A percentile compares a stretch with the other conserved stretches of the same genome.
Conservation (phyloP, 805 yeast genomes). For the Cyberlindnera bimundalis region DNA sequence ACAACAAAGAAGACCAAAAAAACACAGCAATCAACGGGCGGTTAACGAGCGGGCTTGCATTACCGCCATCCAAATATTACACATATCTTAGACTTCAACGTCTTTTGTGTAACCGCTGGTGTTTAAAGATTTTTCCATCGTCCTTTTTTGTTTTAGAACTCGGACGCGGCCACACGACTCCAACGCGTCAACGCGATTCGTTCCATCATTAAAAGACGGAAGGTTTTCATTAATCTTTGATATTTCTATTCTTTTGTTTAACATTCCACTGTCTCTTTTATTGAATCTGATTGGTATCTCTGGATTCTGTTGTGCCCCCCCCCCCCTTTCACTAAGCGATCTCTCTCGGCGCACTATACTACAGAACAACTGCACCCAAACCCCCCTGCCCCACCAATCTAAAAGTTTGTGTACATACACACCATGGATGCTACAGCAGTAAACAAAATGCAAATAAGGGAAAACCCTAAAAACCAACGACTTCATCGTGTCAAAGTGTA, state of each 20-base stretch:
- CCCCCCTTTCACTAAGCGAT: too few relatives aligned
- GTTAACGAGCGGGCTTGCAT: background rate
- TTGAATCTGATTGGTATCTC: too few relatives aligned
- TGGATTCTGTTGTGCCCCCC: too few relatives aligned
- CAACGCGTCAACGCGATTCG: too few relatives aligned
- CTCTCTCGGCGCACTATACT: too few relatives aligned
- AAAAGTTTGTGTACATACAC: too few relatives aligned
- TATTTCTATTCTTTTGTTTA: too few relatives aligned
- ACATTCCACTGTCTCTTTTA: too few relatives aligned
- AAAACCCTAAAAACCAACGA: slow-evolving; percentile 18
- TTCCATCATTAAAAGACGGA: too few relatives aligned
- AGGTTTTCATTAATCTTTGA: too few relatives aligned
- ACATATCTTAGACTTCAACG: background rate
- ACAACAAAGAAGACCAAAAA: background rate
- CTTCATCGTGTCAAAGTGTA: slow-evolving; percentile 92
- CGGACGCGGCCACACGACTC: background rate
- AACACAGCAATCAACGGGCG: background rate
- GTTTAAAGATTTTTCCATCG: background rate
- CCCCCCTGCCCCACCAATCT: too few relatives aligned
- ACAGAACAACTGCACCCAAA: too few relatives aligned
- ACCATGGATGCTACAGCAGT: background rate
- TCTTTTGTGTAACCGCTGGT: background rate
- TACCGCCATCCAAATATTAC: background rate
- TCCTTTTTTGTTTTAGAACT: background rate
- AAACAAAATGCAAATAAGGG: background rate